Base-by-base conservation (phyloP, 1,139 yeast species). In the Debaryomyces psychrophilus region DNA sequence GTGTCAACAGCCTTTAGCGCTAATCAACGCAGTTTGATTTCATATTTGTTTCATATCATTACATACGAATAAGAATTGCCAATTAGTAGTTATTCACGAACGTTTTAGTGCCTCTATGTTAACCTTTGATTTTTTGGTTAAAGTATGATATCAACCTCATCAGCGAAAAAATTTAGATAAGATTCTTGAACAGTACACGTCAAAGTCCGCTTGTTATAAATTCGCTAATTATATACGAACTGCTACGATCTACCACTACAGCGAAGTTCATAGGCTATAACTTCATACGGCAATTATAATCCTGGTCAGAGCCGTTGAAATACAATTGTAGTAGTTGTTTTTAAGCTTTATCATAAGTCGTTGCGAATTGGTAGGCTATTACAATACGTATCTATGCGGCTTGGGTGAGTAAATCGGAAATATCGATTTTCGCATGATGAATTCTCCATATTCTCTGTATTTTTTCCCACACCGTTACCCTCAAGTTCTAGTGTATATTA, bases 81-180 rank as follows among this genome's bases (percentile, higher is more conserved):
- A 26, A 37, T 37, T 37, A 37, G 8, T 17, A 37, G 29, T n/a
- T 37, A 18, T 26, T 26, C 18, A 12, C 40, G 9, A 26, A 14
- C 17, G 29, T 18, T 15, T 26, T 9, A 33, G 17, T 35, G 22
- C 8, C 34, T 27, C 41, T 38, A 20, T 38, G 17, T 8, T 38
- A n/a, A 38, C 26, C 33, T 38, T n/a, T 26, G 34, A 28, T 38
- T 17, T 27, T 23, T 8, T 37, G 25, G 31, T 17, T 27, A 8
- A 27, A 20, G 17, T 3, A 22, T 28, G n/a, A 28, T 38, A 38
- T 38, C 41, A 17, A 28, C 41, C 41, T 38, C 41, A 38, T 38
- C 41, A 38, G 33, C 41, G 41, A 38, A 38, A 38, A 38, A 38
- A 38, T 18, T 38, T 37, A 37, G 41, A 38, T 38, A 38, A 38